Conservation (phyloP, 2,329 filamentous ascomycete genomes). For the Exophiala xenobiotica region DNA sequence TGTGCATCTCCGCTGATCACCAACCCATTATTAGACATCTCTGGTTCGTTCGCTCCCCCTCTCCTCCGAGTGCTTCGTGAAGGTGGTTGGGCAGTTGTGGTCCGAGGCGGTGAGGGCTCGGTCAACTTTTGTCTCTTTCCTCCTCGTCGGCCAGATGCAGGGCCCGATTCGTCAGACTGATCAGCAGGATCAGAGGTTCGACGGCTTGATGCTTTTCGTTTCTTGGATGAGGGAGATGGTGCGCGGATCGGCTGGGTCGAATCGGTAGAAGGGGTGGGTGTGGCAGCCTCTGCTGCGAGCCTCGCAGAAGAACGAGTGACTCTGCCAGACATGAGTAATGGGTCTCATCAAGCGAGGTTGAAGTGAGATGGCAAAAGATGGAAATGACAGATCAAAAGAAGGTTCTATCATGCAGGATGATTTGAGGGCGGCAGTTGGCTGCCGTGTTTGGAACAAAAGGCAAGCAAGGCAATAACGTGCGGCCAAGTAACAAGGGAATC, state of each 20-base stretch:
- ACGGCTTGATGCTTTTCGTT: constrained; percentile 68
- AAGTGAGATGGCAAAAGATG: constrained; percentile 11
- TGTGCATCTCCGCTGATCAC: not conserved
- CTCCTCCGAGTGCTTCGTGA: constrained; percentile 20
- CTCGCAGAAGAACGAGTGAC: constrained; percentile 93
- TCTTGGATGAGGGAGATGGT: constrained; percentile 50
- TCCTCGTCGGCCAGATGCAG: constrained; percentile 54
- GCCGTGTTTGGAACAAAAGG: not conserved
- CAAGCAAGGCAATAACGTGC: constrained; percentile 5
- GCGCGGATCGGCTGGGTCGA: constrained; percentile 31
- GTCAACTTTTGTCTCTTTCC: constrained; percentile 63
- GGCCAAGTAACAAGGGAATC: constrained; percentile 16
- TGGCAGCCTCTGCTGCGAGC: constrained; percentile 67
- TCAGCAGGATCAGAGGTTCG: constrained; percentile 51
- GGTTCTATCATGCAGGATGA: constrained; percentile 11
- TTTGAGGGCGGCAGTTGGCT: constrained; percentile 3
- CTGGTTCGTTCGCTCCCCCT: constrained; percentile 30
- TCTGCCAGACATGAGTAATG: constrained; percentile 89
- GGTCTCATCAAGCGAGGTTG: constrained; percentile 31
- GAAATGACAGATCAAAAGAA: constrained; percentile 13
- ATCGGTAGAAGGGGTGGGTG: constrained; percentile 40
- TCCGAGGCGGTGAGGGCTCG: constrained; percentile 51
- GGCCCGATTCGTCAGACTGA: constrained; percentile 32
- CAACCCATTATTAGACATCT: constrained; percentile 34
- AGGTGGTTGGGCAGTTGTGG: constrained; percentile 33